Base-by-base conservation (phyloP, 2,329 filamentous ascomycete species). In the Claviceps sp. region DNA sequence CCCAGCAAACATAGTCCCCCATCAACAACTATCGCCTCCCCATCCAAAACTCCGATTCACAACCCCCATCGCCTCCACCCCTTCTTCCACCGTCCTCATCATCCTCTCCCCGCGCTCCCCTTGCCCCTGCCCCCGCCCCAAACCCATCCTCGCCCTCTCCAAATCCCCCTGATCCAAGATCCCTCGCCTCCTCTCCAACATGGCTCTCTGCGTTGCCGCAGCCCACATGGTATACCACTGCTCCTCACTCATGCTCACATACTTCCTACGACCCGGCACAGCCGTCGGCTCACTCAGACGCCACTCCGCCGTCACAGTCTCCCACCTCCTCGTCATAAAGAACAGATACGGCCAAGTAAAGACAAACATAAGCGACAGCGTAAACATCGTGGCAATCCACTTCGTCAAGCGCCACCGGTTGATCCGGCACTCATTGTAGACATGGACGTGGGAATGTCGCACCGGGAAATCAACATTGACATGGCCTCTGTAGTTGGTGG, bases 331-430 rank as follows among this genome's bases (percentile, higher is more conserved):
- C 1, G 85, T 89, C 18, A 75, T 67, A 62, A 87, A 74, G 66
- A 79, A 82, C 13, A 89, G 72, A 52, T 78, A 76, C 0, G 85
- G 85, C 85, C 85, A 89, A 3, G 77, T 71, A 58, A 89, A 72
- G 52, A 89, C 60, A 74, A 85, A 85, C 13, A 85, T 65, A 54
- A 88, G 79, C 0, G 81, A 81, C 5, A 86, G 63, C 61, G 78
- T 81, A 67, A 82, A 86, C 9, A 86, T 45, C 72, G 78, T 78
- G 43, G 75, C 70, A 45, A 88, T 70, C 81, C 81, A 87, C 6
- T 62, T 63, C 1, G 74, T 82, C 46, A 81, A 69, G 0, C 86
- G 79, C 78, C 82, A 85, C 34, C 71, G 66, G 61, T 87, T 88
- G 54, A 80, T 70, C 49, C 68, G 72, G 57, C 77, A 78, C 4